Base-by-base conservation (phyloP, 371 early-diverging fungal species). In the Mortierella sp. region DNA sequence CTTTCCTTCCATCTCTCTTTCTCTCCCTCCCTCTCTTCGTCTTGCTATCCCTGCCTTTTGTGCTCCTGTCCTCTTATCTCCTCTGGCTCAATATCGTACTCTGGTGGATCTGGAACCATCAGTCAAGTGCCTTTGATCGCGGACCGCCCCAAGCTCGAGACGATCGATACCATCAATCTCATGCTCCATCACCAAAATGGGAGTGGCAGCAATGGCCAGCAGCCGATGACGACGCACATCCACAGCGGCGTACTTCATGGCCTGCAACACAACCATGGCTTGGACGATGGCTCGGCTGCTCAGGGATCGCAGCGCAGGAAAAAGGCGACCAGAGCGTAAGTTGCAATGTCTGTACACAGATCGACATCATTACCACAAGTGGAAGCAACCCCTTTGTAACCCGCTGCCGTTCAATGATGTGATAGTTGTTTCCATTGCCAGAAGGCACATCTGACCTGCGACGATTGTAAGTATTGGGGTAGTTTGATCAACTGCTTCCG, bases 361-460 rank as follows among this genome's bases (percentile, higher is more conserved):
- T 39, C 26, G 19, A 6, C 39, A 14, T 46, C 23, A 26, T 51
- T 42, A n/a, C n/a, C n/a, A n/a, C n/a, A n/a, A n/a, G n/a, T n/a
- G n/a, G 34, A 34, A 10, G 10, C 4, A 34, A 10, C 4, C 34
- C 34, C 10, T 34, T 34, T 10, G 10, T 34, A 10, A 7, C 34
- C 34, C 10, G 34, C 4, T 10, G 4, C 34, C 4, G 7, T 10
- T 34, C 7, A 4, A 7, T 34, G 4, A 10, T 10, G 34, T 34
- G 34, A 34, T 61, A 74, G 74, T 54, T 87, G 87, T 70, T 72
- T 76, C 28, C 87, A 87, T 58, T 87, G 87, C 62, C 83, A 83
- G 72, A 87, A 85, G 81, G 87, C 90, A 19, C 86, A 87, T 42
- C 66, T 90, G 48, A 87, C 84, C 19, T 90, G 91, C 58, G 89